These are phyloP conservation scores for Citrullus mucosospermus DNA, from an alignment of 306 rosid species.

Conservation along the genomic window DNA sequence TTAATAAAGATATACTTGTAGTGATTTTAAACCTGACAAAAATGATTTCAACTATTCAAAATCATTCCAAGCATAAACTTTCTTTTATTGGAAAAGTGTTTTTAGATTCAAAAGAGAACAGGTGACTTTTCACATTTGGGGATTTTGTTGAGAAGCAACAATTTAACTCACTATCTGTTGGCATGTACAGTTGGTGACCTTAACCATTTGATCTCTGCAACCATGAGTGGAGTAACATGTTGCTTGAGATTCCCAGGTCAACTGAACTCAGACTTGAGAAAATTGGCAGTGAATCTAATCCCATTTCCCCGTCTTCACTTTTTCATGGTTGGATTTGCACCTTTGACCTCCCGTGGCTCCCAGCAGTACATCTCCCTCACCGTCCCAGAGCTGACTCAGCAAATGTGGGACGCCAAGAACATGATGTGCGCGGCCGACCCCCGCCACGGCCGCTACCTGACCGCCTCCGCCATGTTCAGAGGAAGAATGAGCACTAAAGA, in stretches of 20 bases:
- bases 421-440: slow-evolving; percentile 99
- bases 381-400: slow-evolving; percentile 86
- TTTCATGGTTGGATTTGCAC: slow-evolving; percentile 94
- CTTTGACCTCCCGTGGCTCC: slow-evolving; percentile 89
- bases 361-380: slow-evolving; percentile 89
- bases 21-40: too few species aligned
- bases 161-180: neutral
- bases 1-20: too few species aligned
- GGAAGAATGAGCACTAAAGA: slow-evolving; percentile 97
- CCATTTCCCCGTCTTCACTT: slow-evolving; percentile 95
- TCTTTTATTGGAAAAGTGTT: too few species aligned
- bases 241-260: slow-evolving; percentile 93
- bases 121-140: too few species aligned
- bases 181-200: slow-evolving; percentile 70
- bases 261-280: slow-evolving; percentile 77
- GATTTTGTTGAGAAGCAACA: neutral
- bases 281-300: slow-evolving; percentile 78
- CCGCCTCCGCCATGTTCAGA: slow-evolving; percentile 91
- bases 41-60: too few species aligned
- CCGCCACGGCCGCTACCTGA: slow-evolving; percentile 83
- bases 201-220: slow-evolving; percentile 87
- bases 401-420: slow-evolving; percentile 95
- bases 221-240: slow-evolving; percentile 94
- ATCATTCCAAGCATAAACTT: too few species aligned
- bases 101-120: too few species aligned